phyloP scores from a whole-genome alignment of 345 rosid species.

The Bruguiera gymnorhiza region DNA sequence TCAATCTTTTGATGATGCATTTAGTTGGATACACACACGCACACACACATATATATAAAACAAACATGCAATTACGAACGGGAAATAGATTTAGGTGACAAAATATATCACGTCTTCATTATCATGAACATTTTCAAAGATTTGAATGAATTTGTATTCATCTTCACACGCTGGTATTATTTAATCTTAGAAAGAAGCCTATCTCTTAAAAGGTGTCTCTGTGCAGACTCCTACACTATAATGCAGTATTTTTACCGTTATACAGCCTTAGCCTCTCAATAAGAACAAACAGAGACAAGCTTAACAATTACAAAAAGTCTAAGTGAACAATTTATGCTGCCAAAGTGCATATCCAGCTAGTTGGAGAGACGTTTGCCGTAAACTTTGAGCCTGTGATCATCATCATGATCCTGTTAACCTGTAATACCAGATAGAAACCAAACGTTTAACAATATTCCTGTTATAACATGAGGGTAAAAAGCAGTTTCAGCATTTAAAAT shows the following conservation, averaged over 20 bases:
- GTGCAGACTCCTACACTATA: too few species aligned
- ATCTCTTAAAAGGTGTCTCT: too few species aligned
- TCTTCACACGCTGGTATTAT: background rate
- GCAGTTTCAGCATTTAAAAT: background rate
- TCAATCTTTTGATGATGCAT: background rate
- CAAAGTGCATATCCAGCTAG: background rate
- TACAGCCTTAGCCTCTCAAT: too few species aligned
- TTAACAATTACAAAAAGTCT: too few species aligned
- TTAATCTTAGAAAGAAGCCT: background rate
- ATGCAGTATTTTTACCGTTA: too few species aligned
- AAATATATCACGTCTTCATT: too few species aligned
- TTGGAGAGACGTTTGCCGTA: background rate
- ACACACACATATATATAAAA: too few species aligned
- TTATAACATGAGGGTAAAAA: constrained; percentile 1
- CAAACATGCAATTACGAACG: too few species aligned
- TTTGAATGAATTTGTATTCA: background rate
- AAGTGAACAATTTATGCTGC: background rate
- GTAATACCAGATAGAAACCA: constrained; percentile 17
- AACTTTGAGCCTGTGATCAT: background rate
- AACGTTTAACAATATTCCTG: background rate
- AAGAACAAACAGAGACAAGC: too few species aligned
- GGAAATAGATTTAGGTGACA: too few species aligned
- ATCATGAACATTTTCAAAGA: background rate
- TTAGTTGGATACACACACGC: too few species aligned
- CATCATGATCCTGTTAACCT: constrained; percentile 39